phyloP scores from a whole-genome alignment of 257 asterid species.

The Nicotiana tabacum region DNA sequence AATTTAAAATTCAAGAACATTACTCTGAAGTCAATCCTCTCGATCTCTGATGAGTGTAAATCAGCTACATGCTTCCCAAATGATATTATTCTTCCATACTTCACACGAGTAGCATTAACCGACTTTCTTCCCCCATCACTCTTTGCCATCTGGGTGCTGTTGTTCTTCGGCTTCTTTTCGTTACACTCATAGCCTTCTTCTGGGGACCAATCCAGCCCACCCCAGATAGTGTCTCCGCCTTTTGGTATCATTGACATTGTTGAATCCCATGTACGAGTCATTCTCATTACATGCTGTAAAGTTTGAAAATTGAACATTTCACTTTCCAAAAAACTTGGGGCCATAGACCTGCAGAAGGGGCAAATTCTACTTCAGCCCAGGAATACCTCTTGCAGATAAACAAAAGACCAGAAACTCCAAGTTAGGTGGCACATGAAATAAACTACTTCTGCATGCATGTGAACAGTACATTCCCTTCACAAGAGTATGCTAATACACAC shows the following conservation, averaged over 20 bases:
- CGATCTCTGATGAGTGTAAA: conserved; percentile 51
- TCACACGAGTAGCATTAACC: conserved; percentile 22
- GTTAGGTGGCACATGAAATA: not conserved
- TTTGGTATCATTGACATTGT: conserved; percentile 75
- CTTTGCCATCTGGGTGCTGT: conserved; percentile 27
- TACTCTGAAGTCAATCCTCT: conserved; percentile 62
- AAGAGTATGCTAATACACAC: not conserved
- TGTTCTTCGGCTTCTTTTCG: conserved; percentile 32
- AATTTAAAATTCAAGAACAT: conserved; percentile 11
- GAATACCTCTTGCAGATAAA: not conserved
- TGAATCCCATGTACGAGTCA: conserved; percentile 90
- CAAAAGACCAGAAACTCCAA: not conserved
- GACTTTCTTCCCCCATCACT: conserved; percentile 24
- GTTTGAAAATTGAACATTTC: conserved; percentile 68
- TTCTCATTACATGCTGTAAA: conserved; percentile 60
- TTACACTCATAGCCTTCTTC: conserved; percentile 59
- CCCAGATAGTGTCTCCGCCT: conserved; percentile 88
- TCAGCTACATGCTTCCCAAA: conserved; percentile 63
- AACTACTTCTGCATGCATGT: not conserved
- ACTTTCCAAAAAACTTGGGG: conserved; percentile 62
- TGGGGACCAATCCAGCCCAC: conserved; percentile 82
- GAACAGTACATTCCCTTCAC: not conserved
- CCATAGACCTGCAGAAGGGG: conserved; percentile 48
- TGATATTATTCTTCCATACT: conserved; percentile 62
- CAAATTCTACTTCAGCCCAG: not conserved